A percentile compares a stretch with the other conserved stretches of the same genome.
Evolutionary conservation across 805 yeast species (phyloP).

Genomic region (Lipomyces lipofer): DNA sequence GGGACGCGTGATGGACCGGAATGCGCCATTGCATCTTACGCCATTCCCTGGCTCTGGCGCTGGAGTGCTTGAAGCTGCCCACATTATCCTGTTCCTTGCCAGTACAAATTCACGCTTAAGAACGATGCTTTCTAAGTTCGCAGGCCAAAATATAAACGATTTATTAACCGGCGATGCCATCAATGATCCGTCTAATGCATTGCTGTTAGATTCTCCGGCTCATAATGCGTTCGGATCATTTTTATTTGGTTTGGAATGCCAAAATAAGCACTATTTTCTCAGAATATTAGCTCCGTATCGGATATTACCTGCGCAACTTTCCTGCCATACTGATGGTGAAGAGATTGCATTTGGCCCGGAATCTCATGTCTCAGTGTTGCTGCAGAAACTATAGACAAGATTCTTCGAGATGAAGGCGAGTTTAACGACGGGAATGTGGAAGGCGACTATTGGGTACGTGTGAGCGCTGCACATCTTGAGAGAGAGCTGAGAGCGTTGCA

Average conservation of each 20-base stretch:
- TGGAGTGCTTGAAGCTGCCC: background rate
- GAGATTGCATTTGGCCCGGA: background rate
- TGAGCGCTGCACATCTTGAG: too few relatives aligned
- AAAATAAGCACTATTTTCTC: background rate
- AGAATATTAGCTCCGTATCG: background rate
- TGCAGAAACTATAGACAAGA: too few relatives aligned
- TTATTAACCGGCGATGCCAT: background rate
- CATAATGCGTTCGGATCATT: background rate
- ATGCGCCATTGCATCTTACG: background rate
- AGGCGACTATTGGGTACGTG: too few relatives aligned
- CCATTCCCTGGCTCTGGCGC: background rate
- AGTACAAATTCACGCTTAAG: background rate
- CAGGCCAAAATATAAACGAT: background rate
- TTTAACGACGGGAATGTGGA: too few relatives aligned
- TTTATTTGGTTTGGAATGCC: background rate
- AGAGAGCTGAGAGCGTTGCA: too few relatives aligned
- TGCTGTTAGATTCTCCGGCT: background rate
- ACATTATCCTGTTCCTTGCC: background rate
- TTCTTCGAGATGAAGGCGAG: too few relatives aligned
- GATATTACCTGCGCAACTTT: background rate
- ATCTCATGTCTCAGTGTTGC: too few relatives aligned
- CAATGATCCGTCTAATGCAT: background rate
- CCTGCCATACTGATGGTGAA: background rate
- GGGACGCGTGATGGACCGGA: background rate
- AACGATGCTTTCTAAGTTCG: background rate